Conservation (phyloP, 169 alveolate species). For the Plasmodium inui region DNA sequence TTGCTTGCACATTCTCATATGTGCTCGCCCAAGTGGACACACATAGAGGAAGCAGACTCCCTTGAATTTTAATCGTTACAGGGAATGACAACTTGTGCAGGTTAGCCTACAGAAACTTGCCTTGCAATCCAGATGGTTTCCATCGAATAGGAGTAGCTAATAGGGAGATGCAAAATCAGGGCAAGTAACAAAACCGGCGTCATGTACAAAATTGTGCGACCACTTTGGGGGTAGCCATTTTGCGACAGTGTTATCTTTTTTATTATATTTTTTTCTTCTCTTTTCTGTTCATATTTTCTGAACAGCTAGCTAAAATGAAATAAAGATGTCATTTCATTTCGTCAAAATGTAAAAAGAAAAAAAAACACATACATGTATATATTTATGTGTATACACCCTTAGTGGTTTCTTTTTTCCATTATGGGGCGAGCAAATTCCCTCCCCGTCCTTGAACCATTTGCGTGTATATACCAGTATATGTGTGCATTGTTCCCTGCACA, state of each 20-base stretch:
- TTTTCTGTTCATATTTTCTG: neutral
- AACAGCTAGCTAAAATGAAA: neutral
- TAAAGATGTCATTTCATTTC: neutral
- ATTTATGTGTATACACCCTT: neutral
- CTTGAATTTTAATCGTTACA: neutral
- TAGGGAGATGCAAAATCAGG: neutral
- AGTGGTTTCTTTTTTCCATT: neutral
- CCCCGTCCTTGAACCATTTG: neutral
- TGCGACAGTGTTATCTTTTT: neutral
- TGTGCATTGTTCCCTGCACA: neutral
- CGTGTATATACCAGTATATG: neutral
- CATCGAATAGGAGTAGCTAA: neutral
- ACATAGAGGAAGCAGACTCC: neutral
- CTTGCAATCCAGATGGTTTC: neutral
- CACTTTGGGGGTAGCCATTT: neutral
- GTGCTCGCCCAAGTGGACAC: neutral
- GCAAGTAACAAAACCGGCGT: neutral
- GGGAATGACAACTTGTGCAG: neutral
- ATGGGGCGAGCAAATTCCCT: neutral
- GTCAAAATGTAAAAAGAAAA: neutral
- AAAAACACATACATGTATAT: constrained; percentile 7
- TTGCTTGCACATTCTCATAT: neutral
- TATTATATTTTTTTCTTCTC: no score
- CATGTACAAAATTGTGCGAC: neutral
- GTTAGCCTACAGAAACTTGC: neutral